phyloP scores from a whole-genome alignment of 257 asterid species.

The Prunella vulgaris region DNA sequence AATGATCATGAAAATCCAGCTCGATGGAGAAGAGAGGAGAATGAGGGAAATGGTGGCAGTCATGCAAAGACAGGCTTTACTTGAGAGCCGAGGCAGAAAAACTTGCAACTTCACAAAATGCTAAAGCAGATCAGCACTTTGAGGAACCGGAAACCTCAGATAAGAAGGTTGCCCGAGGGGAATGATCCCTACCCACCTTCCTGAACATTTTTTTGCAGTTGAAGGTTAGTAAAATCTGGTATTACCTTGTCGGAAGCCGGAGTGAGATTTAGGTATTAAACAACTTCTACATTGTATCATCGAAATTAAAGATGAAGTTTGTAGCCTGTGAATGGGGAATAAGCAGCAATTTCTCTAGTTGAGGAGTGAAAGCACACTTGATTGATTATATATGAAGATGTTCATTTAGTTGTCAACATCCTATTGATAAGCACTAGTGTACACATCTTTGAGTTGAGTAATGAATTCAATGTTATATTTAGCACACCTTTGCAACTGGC shows the following conservation, averaged over 20 bases:
- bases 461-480: no score
- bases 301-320: background rate
- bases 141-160: slow-evolving; percentile 34
- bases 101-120: slow-evolving; percentile 26
- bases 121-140: slow-evolving; percentile 30
- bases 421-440: no score
- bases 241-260: background rate
- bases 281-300: background rate
- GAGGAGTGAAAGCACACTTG: background rate
- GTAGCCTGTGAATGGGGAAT: slow-evolving; percentile 4
- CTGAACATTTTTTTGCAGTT: background rate
- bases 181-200: slow-evolving; percentile 22
- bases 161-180: slow-evolving; percentile 29
- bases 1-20: slow-evolving; percentile 66
- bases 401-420: no score
- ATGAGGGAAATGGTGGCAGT: slow-evolving; percentile 57
- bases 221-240: slow-evolving; percentile 13
- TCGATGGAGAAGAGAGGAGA: slow-evolving; percentile 70
- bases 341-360: background rate
- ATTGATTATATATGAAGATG: no score
- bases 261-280: background rate
- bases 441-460: no score
- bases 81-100: slow-evolving; percentile 60
- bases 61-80: slow-evolving; percentile 65
- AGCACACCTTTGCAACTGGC: no score